Percentiles rank a stretch among this genome's conserved stretches.
phyloP scores from a whole-genome alignment of 2,329 filamentous ascomycete species.

The Cercospora sp. region DNA sequence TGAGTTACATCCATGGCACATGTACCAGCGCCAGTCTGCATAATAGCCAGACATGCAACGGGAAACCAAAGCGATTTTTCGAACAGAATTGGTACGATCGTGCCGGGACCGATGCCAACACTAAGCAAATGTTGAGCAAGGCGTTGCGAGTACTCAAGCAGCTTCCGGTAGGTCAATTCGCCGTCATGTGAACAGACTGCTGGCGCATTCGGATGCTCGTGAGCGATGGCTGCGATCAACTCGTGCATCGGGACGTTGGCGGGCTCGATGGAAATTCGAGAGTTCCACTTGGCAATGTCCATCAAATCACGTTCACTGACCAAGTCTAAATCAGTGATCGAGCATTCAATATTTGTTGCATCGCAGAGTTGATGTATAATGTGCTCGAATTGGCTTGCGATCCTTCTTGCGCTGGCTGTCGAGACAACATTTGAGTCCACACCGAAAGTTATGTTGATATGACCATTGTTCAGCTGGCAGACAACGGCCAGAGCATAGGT shows the following conservation, averaged over 20 bases:
- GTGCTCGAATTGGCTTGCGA: not conserved
- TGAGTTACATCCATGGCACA: constrained; percentile 33
- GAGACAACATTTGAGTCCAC: not conserved
- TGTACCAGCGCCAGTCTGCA: constrained; percentile 36
- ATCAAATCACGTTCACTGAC: not conserved
- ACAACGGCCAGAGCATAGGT: not conserved
- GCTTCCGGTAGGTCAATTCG: constrained; percentile 30
- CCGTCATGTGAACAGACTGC: constrained; percentile 33
- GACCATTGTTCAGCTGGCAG: not conserved
- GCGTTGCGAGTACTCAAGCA: constrained; percentile 25
- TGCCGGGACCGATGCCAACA: constrained; percentile 16
- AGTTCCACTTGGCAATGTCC: constrained; percentile 1
- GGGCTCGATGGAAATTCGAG: not conserved
- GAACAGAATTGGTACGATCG: constrained; percentile 29
- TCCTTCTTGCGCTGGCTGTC: not conserved
- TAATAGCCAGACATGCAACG: constrained; percentile 30
- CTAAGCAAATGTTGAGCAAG: constrained; percentile 5
- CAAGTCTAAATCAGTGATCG: not conserved
- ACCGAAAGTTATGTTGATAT: not conserved
- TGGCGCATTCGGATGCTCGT: not conserved
- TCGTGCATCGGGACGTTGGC: constrained; percentile 7
- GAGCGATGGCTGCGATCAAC: constrained; percentile 1
- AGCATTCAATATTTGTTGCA: not conserved
- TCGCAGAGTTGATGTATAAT: not conserved
- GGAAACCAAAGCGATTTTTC: constrained; percentile 34